phyloP scores from a whole-genome alignment of 495 filamentous ascomycete species.

The Melanomma pulvis-pyrius region DNA sequence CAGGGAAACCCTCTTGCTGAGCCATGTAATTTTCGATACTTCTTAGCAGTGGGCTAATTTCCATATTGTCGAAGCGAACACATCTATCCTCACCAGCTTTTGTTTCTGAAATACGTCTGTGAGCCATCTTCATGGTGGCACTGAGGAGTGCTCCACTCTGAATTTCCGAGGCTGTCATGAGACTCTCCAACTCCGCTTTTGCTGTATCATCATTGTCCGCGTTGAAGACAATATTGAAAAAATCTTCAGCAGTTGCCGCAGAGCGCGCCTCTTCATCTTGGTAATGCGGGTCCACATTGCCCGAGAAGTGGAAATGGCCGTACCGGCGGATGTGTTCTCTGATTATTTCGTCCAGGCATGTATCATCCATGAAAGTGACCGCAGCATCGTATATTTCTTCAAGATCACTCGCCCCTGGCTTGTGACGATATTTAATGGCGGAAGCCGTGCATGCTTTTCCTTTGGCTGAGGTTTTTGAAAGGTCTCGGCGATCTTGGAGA shows the following conservation, averaged over 20 bases:
- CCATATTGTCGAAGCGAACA: background rate
- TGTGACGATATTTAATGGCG: conserved; percentile 6
- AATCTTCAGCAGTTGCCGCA: background rate
- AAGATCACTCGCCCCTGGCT: background rate
- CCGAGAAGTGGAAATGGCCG: conserved; percentile 14
- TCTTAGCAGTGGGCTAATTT: background rate
- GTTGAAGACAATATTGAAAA: conserved; percentile 10
- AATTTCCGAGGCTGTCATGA: background rate
- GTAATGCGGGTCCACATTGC: background rate
- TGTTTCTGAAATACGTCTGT: conserved; percentile 7
- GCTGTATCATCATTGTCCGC: conserved; percentile 1
- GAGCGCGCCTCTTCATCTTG: conserved; percentile 4
- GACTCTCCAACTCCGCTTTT: background rate
- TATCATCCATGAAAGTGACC: conserved; percentile 17
- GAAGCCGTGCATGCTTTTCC: conserved; percentile 15
- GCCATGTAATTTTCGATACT: background rate
- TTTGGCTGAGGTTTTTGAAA: conserved; percentile 6
- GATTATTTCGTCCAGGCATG: background rate
- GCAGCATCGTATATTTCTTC: background rate
- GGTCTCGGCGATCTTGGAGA: background rate
- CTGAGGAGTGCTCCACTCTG: background rate
- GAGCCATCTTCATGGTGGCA: background rate
- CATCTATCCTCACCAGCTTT: background rate
- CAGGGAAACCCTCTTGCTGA: background rate
- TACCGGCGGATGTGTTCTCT: conserved; percentile 11